A percentile compares a stretch with the other conserved stretches of the same genome.
phyloP scores from a whole-genome alignment of 2,329 filamentous ascomycete genomes.

The Pseudogymnoascus sp. region DNA sequence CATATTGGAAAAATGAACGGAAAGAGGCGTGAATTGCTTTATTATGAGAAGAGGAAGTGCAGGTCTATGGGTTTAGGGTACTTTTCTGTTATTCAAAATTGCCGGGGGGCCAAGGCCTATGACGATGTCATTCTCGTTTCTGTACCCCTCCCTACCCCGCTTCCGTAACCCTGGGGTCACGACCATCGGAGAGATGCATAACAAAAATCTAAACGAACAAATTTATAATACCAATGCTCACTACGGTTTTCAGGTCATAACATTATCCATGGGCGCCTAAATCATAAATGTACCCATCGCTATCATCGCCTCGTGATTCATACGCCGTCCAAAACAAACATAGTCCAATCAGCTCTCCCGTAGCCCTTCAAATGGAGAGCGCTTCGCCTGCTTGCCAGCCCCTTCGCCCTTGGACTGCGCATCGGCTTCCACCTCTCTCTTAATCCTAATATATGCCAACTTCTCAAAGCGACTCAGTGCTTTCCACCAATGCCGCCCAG shows the following conservation, averaged over 20 bases:
- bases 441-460: conserved; percentile 72
- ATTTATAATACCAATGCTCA: background rate
- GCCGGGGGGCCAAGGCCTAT: background rate
- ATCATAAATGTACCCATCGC: conserved; percentile 4
- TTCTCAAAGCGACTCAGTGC: conserved; percentile 81
- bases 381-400: background rate
- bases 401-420: background rate
- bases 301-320: conserved; percentile 3
- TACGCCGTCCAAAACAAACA: conserved; percentile 4
- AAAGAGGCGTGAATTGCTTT: background rate
- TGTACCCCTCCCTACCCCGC: background rate
- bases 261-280: conserved; percentile 1
- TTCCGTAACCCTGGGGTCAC: conserved; percentile 5
- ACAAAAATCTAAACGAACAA: background rate
- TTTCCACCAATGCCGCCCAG: conserved; percentile 88
- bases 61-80: background rate
- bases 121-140: background rate
- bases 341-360: conserved; percentile 1
- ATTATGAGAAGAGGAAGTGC: background rate
- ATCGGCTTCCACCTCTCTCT: conserved; percentile 55
- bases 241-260: background rate
- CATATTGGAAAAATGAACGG: background rate
- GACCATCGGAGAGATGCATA: background rate
- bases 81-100: conserved; percentile 1
- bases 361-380: conserved; percentile 1